Conservation (phyloP, 2,329 filamentous ascomycete species). For the Phymatotrichopsis omnivora region DNA sequence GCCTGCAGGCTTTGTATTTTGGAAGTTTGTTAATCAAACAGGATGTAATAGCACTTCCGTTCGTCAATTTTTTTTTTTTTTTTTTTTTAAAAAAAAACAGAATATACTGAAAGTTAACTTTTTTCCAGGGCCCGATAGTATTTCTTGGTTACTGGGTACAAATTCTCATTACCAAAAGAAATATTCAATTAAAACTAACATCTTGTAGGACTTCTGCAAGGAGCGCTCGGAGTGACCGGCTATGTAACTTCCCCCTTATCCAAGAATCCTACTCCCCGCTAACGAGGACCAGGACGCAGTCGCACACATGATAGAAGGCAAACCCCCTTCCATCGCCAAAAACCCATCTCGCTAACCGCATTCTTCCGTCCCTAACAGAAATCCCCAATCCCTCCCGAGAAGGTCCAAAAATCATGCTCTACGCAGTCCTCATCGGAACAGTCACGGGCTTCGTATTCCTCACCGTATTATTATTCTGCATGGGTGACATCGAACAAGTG, state of each 20-base stretch:
- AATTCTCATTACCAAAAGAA: no score
- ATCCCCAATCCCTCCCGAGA: constrained; percentile 49
- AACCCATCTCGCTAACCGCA: constrained; percentile 1
- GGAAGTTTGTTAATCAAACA: constrained; percentile 55
- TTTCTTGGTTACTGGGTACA: constrained; percentile 46
- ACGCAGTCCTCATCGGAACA: constrained; percentile 53
- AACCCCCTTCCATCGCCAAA: background rate
- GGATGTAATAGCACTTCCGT: constrained; percentile 43
- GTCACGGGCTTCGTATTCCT: constrained; percentile 54
- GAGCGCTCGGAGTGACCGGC: constrained; percentile 43
- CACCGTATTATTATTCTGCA: constrained; percentile 53
- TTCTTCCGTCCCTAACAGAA: no score
- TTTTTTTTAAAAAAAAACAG: background rate
- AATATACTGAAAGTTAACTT: no score
- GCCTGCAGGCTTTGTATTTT: constrained; percentile 54
- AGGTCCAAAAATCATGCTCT: constrained; percentile 57
- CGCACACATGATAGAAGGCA: constrained; percentile 44
- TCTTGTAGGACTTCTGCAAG: constrained; percentile 41
- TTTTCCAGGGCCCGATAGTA: constrained; percentile 47
- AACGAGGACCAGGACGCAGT: constrained; percentile 38
- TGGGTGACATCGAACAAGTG: constrained; percentile 47
- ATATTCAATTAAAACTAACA: background rate
- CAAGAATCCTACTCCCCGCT: background rate
- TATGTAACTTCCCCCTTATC: constrained; percentile 32
- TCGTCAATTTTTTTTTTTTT: no score